These are phyloP conservation scores for Leptodermis oblonga DNA, from an alignment of 257 asterid species.

Conservation along the genomic window DNA sequence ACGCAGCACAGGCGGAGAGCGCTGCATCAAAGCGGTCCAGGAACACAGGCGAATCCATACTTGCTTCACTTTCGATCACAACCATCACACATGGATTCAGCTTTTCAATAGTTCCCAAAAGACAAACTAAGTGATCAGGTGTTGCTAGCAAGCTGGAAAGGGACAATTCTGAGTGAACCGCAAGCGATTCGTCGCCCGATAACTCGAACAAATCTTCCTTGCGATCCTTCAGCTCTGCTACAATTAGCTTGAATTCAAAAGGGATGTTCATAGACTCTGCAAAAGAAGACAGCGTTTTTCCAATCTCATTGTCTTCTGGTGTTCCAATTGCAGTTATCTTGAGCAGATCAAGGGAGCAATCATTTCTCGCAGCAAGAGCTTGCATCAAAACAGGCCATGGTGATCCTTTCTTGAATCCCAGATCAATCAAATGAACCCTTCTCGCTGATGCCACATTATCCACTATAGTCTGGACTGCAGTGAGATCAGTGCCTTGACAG, in stretches of 20 bases:
- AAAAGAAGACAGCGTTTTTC: slow-evolving; percentile 31
- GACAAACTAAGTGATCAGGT: slow-evolving; percentile 27
- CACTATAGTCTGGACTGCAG: slow-evolving; percentile 37
- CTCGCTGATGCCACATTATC: slow-evolving; percentile 36
- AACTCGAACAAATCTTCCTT: slow-evolving; percentile 25
- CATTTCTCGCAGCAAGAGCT: slow-evolving; percentile 37
- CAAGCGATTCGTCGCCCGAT: slow-evolving; percentile 30
- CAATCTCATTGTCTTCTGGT: slow-evolving; percentile 26
- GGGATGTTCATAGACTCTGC: slow-evolving; percentile 36
- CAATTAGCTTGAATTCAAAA: slow-evolving; percentile 31
- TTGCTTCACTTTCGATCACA: slow-evolving; percentile 40
- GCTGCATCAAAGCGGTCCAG: slow-evolving; percentile 46
- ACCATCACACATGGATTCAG: slow-evolving; percentile 35
- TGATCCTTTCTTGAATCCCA: slow-evolving; percentile 30
- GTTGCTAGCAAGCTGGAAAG: slow-evolving; percentile 24
- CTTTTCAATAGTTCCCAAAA: slow-evolving; percentile 27
- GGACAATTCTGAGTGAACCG: slow-evolving; percentile 31
- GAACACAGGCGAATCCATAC: slow-evolving; percentile 32
- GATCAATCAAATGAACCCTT: slow-evolving; percentile 37
- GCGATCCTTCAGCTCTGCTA: slow-evolving; percentile 35
- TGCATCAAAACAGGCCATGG: slow-evolving; percentile 53
- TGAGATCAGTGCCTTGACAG: slow-evolving; percentile 26
- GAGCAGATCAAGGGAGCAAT: slow-evolving; percentile 34
- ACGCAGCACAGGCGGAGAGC: slow-evolving; percentile 36
- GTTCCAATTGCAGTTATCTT: slow-evolving; percentile 48